A percentile compares a stretch with the other conserved stretches of the same genome.
phyloP scores from a whole-genome alignment of 1,139 yeast species.

The Meyerozyma guilliermondii region DNA sequence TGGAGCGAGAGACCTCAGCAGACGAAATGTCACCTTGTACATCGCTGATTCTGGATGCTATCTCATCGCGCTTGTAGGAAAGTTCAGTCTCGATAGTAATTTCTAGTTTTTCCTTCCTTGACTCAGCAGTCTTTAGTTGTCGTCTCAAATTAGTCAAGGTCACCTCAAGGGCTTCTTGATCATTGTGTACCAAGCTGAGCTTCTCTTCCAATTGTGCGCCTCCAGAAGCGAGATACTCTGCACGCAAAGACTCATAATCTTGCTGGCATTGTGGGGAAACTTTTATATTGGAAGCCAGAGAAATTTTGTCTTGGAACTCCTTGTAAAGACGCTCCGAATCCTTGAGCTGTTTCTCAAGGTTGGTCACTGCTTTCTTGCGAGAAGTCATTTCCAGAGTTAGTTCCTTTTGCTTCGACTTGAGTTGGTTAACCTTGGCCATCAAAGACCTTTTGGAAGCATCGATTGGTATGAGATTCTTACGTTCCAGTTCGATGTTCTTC shows the following conservation, averaged over 20 bases:
- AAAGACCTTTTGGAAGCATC: constrained; percentile 49
- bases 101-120: constrained; percentile 34
- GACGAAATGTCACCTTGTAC: constrained; percentile 15
- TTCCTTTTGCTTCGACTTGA: constrained; percentile 49
- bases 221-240: constrained; percentile 49
- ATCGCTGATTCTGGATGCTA: constrained; percentile 28
- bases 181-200: constrained; percentile 37
- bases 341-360: constrained; percentile 43
- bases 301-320: constrained; percentile 35
- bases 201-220: constrained; percentile 58
- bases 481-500: constrained; percentile 38
- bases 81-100: constrained; percentile 27
- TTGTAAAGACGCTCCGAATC: constrained; percentile 40
- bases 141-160: constrained; percentile 36
- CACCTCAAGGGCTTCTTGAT: constrained; percentile 36
- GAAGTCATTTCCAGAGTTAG: constrained; percentile 47
- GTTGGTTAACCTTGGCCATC: constrained; percentile 41
- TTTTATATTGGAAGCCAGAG: constrained; percentile 21
- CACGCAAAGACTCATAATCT: constrained; percentile 60
- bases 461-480: constrained; percentile 51
- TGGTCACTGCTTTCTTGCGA: constrained; percentile 42
- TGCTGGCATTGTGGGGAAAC: constrained; percentile 48
- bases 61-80: constrained; percentile 27
- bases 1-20: constrained; percentile 38
- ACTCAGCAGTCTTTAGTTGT: constrained; percentile 39